phyloP scores from a whole-genome alignment of 2,329 filamentous ascomycete genomes.

The Ophiostoma pallidulum region DNA sequence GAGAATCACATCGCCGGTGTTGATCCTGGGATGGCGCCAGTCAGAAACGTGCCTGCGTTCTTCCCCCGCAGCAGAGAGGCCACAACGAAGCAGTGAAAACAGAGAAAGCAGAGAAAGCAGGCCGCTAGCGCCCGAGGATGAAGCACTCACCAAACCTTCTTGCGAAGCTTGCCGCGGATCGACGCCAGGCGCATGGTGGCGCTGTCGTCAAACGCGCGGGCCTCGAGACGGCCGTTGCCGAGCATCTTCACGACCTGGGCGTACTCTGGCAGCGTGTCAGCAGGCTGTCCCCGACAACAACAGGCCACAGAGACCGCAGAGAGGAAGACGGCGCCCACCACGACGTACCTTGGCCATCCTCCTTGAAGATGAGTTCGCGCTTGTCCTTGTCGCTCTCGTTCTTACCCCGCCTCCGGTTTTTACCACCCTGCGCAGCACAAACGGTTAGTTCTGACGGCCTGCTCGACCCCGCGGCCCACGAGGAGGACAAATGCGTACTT shows the following conservation, averaged over 20 bases:
- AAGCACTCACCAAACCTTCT: slow-evolving; percentile 87
- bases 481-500: slow-evolving; percentile 42
- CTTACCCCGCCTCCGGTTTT: slow-evolving; percentile 97
- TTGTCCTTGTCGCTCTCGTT: slow-evolving; percentile 99
- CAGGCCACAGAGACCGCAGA: too few relatives aligned
- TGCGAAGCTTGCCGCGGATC: slow-evolving; percentile 84
- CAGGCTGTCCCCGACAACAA: background rate
- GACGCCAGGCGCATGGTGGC: slow-evolving; percentile 67
- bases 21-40: slow-evolving; percentile 27
- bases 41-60: slow-evolving; percentile 52
- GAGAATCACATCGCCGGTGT: slow-evolving; percentile 91
- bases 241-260: slow-evolving; percentile 58
- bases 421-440: too few relatives aligned
- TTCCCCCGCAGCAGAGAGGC: too few relatives aligned
- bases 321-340: too few relatives aligned
- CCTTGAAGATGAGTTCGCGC: slow-evolving; percentile 97
- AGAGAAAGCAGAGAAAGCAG: too few relatives aligned
- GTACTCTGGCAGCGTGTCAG: slow-evolving; percentile 25
- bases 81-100: too few relatives aligned
- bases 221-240: slow-evolving; percentile 67
- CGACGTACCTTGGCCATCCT: slow-evolving; percentile 82
- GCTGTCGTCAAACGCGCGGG: slow-evolving; percentile 86
- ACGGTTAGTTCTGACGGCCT: too few relatives aligned
- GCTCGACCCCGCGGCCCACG: background rate
- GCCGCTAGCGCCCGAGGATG: too few relatives aligned